A percentile compares a stretch with the other conserved stretches of the same genome.
Conservation (phyloP, 2,329 filamentous ascomycete species). For the Cladosporium sp. region DNA sequence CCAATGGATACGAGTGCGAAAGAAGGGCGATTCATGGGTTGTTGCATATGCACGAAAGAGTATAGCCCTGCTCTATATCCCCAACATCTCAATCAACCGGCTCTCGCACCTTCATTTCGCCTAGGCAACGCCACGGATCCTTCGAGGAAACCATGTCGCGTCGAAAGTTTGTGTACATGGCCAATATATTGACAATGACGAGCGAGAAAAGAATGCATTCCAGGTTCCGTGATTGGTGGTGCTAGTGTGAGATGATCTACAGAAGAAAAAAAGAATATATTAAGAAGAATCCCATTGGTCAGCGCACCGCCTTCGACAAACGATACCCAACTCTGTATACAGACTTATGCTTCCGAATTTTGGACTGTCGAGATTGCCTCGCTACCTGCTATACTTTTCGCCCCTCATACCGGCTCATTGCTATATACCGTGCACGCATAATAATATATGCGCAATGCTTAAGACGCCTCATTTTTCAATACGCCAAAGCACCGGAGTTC, state of each 20-base stretch:
- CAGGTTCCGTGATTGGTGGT: not conserved
- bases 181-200: not conserved
- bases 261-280: not conserved
- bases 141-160: not conserved
- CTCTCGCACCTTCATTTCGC: not conserved
- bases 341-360: not conserved
- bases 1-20: conserved; percentile 7
- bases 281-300: not conserved
- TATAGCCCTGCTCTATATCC: conserved; percentile 7
- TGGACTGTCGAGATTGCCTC: not conserved
- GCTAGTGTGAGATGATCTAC: not conserved
- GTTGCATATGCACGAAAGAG: conserved; percentile 5
- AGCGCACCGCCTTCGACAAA: not conserved
- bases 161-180: not conserved
- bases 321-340: not conserved
- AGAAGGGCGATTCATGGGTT: not conserved
- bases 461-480: not conserved
- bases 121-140: not conserved
- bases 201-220: not conserved
- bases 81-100: not conserved
- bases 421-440: not conserved
- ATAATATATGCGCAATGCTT: not conserved
- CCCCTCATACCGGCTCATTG: not conserved
- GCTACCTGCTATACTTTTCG: not conserved
- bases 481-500: not conserved